phyloP scores from a whole-genome alignment of 257 asterid species.

The Solanum bulbocastanum region DNA sequence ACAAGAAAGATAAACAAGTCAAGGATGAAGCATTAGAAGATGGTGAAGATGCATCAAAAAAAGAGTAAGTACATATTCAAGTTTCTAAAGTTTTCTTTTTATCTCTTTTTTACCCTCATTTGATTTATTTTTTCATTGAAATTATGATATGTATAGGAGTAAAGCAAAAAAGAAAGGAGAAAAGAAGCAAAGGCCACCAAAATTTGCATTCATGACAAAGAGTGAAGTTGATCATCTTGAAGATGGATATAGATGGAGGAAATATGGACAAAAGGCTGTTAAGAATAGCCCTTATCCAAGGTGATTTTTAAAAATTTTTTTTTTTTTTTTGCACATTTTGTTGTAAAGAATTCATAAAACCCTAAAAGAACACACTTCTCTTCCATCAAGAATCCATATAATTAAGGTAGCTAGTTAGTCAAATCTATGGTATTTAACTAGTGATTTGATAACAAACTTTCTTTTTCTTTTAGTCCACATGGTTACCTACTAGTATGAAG shows the following conservation, averaged over 20 bases:
- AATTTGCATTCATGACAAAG: conserved; percentile 82
- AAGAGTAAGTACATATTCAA: conserved; percentile 31
- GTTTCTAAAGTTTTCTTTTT: background rate
- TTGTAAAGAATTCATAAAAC: background rate
- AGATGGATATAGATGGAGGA: conserved; percentile 89
- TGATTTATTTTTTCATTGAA: background rate
- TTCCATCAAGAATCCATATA: background rate
- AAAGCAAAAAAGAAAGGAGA: conserved; percentile 65
- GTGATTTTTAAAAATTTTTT: conserved; percentile 9
- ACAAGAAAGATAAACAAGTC: conserved; percentile 23
- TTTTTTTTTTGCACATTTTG: background rate
- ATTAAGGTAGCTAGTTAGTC: background rate
- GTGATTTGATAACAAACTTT: background rate
- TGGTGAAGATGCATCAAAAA: conserved; percentile 39
- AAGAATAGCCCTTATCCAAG: conserved; percentile 89
- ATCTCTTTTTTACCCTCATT: background rate
- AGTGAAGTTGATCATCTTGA: conserved; percentile 86
- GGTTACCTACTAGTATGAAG: background rate
- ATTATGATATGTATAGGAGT: conserved; percentile 12
- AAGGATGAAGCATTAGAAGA: conserved; percentile 18
- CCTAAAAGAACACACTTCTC: background rate
- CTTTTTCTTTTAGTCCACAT: background rate
- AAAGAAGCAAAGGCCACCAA: conserved; percentile 55
- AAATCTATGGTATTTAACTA: background rate
- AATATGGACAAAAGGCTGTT: conserved; percentile 84